Evolutionary conservation across 345 rosid genomes (phyloP), one percentile per base, ranked within the genome.

Genomic region (Salix suchowensis): DNA sequence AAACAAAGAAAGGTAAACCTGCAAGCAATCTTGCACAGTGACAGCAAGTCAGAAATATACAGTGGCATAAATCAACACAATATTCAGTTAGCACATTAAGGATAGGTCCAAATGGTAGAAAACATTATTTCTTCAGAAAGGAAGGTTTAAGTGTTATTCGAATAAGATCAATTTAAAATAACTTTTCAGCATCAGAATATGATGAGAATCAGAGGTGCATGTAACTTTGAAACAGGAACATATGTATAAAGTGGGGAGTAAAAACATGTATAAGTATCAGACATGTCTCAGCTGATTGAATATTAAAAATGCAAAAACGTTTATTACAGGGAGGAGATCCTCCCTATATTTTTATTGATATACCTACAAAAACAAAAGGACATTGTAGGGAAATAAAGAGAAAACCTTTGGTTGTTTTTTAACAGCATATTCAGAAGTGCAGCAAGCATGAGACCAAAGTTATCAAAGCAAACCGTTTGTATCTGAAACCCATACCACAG

Each of bases 401-500:
- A 23, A 79, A 65, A 90, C 92, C 94, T 91, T 74, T 85, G 90
- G 72, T 89, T 88, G 84, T 82, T 85, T 87, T 88, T 88, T 77
- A 86, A 76, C 75, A 78, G 72, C 82, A 89, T 72, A 79, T 91
- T 91, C 81, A 91, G 58, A 30, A 80, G 67, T 52, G 89, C 91
- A 74, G 95, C 92, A 78, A 91, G 82, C 86, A 87, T 66, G 80
- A 91, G 92, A 70, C 92, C 94, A 37, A 91, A 83, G 81, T 83
- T 91, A 77, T 91, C 95, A 80, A 89, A 91, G 87, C 91, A 89
- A 70, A 91, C 95, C 9, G 92, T 50, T 78, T 91, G 92, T 82
- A 91, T 89, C 95, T 89, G 89, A 83, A 75, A 82, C 15, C 34
- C 74, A 65, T 55, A 69, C 37, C 61, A 79, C 68, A 74, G 58